phyloP scores from a whole-genome alignment of 2,329 filamentous ascomycete species.

The Pezicula radicicola region DNA sequence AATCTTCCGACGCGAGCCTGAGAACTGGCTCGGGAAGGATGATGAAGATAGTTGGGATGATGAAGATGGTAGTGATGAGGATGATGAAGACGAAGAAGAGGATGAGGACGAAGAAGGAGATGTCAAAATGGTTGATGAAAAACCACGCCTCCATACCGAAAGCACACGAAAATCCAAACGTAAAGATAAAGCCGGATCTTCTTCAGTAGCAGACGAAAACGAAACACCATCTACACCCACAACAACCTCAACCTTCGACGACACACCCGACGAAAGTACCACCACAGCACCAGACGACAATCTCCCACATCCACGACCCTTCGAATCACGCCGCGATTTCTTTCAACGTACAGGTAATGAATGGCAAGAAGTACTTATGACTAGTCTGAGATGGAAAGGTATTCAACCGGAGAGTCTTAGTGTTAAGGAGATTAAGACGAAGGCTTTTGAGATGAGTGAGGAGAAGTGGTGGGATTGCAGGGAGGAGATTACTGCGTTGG shows the following conservation, averaged over 20 bases:
- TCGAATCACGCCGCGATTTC: constrained; percentile 89
- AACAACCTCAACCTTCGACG: constrained; percentile 56
- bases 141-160: constrained; percentile 34
- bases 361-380: constrained; percentile 87
- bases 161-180: constrained; percentile 51
- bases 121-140: constrained; percentile 32
- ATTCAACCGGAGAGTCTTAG: constrained; percentile 64
- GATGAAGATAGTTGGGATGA: constrained; percentile 60
- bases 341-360: constrained; percentile 82
- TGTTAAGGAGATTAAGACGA: constrained; percentile 89
- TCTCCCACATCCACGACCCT: constrained; percentile 42
- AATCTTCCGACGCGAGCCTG: constrained; percentile 79
- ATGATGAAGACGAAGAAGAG: constrained; percentile 41
- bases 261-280: constrained; percentile 22
- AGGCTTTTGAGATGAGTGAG: constrained; percentile 86
- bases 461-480: constrained; percentile 99
- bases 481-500: constrained; percentile 86
- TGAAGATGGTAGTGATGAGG: constrained; percentile 50
- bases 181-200: constrained; percentile 44
- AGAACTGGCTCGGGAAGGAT: constrained; percentile 76
- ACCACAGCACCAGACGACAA: constrained; percentile 22
- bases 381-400: constrained; percentile 66
- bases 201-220: constrained; percentile 32
- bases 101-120: constrained; percentile 48
- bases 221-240: constrained; percentile 37